Base-by-base conservation (phyloP, 768 basidiomycete species). In the Sistotremastrum suecicum region DNA sequence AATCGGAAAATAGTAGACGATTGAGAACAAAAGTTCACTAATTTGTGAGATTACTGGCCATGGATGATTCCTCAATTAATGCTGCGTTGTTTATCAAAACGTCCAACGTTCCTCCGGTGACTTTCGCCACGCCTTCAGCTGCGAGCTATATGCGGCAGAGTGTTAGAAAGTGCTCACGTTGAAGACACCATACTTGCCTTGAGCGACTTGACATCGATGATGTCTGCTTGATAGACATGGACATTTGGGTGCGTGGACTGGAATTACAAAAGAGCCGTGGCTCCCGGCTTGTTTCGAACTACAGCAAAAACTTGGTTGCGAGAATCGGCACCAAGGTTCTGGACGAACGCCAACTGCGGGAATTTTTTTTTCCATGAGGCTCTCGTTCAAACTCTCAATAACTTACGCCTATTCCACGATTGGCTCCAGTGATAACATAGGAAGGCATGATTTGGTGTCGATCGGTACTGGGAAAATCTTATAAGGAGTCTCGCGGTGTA, bases 81-180 rank as follows among this genome's bases (percentile, higher is more conserved):
- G 54, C 63, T 9, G 63, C 66, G 44, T 67, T 67, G 50, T 66
- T 65, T 43, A 66, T 64, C 45, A 66, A 53, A 41, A 51, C 54
- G 49, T 66, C 65, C n/a, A 68, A 51, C 31, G 55, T 57, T 8
- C 63, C 62, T 12, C 61, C 48, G 4, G 42, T 52, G 31, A 50
- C 33, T 28, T 42, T 41, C 3, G 49, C 38, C 12, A 56, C 43
- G 33, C 48, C 42, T 5, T 43, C 33, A 0, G 46, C 54, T 3
- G 48, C 50, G 5, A 39, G 43, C 56, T 58, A 44, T 31, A 4
- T 7, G 20, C 20, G 2, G 20, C 20, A 20, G 20, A 20, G 20
- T 20, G 20, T 20, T 7, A 12, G 7, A 41, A 9, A 9, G 3
- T 30, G 8, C 39, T 4, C 9, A 30, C 20, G 3, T 20, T 7